Conservation (phyloP, 164 flowering plant genomes). For the Tetrastigma voinierianum region DNA sequence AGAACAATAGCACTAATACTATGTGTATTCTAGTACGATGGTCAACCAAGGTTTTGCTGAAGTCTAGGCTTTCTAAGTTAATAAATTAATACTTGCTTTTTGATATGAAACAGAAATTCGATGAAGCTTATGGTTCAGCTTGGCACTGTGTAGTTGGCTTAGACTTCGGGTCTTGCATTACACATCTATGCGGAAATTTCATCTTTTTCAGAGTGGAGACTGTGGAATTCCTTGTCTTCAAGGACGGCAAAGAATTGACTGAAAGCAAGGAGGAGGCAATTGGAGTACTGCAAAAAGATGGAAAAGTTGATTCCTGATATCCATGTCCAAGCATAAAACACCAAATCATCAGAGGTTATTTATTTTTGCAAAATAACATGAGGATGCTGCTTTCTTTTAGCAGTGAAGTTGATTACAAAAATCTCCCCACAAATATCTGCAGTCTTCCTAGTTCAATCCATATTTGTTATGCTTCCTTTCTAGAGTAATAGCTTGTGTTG, state of each 20-base stretch:
- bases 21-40: no score
- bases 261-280: conserved; percentile 37
- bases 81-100: background rate
- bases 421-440: background rate
- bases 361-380: background rate
- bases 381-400: background rate
- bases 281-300: conserved; percentile 22
- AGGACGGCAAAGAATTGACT: conserved; percentile 33
- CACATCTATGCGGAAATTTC: conserved; percentile 39
- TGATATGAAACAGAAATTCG: conserved; percentile 29
- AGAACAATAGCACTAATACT: no score
- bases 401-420: no score
- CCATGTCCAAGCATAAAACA: background rate
- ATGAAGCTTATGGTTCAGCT: conserved; percentile 34
- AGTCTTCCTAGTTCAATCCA: no score
- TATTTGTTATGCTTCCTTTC: no score
- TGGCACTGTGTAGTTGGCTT: conserved; percentile 51
- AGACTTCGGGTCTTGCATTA: conserved; percentile 41
- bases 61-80: background rate
- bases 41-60: no score
- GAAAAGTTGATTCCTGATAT: conserved; percentile 3
- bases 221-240: conserved; percentile 49
- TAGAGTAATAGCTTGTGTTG: no score
- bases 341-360: background rate
- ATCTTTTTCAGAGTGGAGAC: conserved; percentile 45